Evolutionary conservation across 1,139 yeast genomes (phyloP).

Genomic region (Yamadazyma dushanensis): DNA sequence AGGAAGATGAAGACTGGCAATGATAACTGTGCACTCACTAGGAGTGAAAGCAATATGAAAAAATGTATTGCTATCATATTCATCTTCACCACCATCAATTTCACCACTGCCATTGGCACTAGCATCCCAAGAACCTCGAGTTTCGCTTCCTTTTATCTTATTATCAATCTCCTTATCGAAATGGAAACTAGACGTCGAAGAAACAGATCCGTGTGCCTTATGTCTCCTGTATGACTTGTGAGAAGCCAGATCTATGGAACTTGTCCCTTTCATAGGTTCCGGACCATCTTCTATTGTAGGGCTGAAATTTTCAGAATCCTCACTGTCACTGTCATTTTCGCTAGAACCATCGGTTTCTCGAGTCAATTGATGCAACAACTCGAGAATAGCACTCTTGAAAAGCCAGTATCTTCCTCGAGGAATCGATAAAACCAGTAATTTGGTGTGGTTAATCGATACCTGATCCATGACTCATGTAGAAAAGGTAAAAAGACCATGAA

Average conservation of each 20-base stretch:
- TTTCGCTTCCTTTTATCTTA: slow-evolving; percentile 12
- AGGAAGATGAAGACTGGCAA: slow-evolving; percentile 38
- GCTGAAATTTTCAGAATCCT: background rate
- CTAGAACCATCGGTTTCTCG: background rate
- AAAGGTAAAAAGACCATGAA: no score
- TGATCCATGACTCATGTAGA: slow-evolving; percentile 28
- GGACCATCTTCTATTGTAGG: background rate
- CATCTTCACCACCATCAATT: background rate
- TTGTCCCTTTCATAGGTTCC: background rate
- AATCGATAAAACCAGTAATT: slow-evolving; percentile 47
- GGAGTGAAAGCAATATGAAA: slow-evolving; percentile 61
- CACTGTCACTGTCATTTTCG: slow-evolving; percentile 1
- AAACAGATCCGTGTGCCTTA: slow-evolving; percentile 14
- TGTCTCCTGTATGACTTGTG: background rate
- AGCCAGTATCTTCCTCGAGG: slow-evolving; percentile 53
- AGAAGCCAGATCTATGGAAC: background rate
- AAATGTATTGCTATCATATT: slow-evolving; percentile 21
- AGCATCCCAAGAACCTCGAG: no score
- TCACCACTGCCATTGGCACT: slow-evolving; percentile 17
- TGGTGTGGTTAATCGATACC: slow-evolving; percentile 45
- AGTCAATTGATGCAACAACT: slow-evolving; percentile 27
- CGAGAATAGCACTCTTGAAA: slow-evolving; percentile 46
- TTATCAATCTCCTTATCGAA: slow-evolving; percentile 22
- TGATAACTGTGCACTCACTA: slow-evolving; percentile 54
- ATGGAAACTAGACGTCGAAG: slow-evolving; percentile 16